phyloP scores from a whole-genome alignment of 305 asterid species.

The Fraxinus paxiana region DNA sequence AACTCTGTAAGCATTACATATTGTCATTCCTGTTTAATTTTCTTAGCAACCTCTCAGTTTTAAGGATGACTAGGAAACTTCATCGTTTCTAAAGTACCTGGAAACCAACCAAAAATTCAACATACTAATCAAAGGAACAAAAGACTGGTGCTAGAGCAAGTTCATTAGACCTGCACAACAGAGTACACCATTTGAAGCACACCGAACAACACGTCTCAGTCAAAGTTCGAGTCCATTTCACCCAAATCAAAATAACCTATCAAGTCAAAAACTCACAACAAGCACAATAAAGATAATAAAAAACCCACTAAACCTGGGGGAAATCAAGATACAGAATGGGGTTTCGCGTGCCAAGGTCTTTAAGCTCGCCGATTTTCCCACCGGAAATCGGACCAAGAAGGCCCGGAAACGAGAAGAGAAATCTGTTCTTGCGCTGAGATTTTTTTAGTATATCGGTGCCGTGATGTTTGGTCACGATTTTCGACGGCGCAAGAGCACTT shows the following conservation, averaged over 20 bases:
- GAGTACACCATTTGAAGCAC: neutral
- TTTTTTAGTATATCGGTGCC: slow-evolving; percentile 67
- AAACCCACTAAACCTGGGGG: slow-evolving; percentile 51
- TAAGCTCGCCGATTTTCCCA: slow-evolving; percentile 78
- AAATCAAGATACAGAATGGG: slow-evolving; percentile 83
- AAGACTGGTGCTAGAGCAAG: neutral
- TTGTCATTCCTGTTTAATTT: neutral
- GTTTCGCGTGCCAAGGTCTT: slow-evolving; percentile 78
- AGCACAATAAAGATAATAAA: neutral
- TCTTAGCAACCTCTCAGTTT: neutral
- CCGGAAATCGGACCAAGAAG: slow-evolving; percentile 67
- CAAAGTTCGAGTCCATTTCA: neutral
- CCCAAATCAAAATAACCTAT: neutral
- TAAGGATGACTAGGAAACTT: neutral
- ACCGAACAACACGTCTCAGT: neutral
- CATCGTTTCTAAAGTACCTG: neutral
- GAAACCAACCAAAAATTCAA: neutral
- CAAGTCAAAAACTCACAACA: neutral
- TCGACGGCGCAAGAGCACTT: slow-evolving; percentile 54
- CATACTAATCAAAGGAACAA: neutral
- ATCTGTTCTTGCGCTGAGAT: slow-evolving; percentile 66
- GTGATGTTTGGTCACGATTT: slow-evolving; percentile 66
- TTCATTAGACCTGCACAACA: neutral
- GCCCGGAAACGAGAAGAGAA: slow-evolving; percentile 75
- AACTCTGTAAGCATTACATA: neutral